Evolutionary conservation across 2,329 filamentous ascomycete species (phyloP).

Genomic region (Monilinia fructicola): DNA sequence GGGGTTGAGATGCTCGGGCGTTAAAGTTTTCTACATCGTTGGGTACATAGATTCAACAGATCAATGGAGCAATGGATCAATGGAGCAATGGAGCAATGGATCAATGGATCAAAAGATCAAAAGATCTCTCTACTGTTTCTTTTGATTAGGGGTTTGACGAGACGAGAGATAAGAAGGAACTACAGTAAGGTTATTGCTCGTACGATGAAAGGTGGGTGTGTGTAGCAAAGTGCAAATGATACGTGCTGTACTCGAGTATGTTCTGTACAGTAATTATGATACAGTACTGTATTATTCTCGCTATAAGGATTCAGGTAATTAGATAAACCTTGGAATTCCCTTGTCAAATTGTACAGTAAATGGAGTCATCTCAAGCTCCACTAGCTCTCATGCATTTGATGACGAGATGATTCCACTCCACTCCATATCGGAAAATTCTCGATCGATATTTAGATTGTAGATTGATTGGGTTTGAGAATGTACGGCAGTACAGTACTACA

Average conservation of each 20-base stretch:
- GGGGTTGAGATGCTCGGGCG: background rate
- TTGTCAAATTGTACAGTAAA: background rate
- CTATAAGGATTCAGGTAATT: background rate
- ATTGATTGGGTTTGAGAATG: too few relatives aligned
- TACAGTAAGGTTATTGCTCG: too few relatives aligned
- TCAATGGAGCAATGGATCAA: too few relatives aligned
- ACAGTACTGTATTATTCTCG: conserved; percentile 3
- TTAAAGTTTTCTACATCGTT: background rate
- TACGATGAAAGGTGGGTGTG: conserved; percentile 11
- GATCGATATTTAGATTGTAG: background rate
- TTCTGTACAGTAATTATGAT: too few relatives aligned
- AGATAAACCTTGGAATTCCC: background rate
- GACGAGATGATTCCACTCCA: conserved; percentile 11
- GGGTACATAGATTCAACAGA: background rate
- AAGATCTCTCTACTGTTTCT: background rate
- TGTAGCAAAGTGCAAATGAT: conserved; percentile 5
- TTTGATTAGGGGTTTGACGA: background rate
- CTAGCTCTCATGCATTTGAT: conserved; percentile 8
- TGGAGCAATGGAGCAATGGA: too few relatives aligned
- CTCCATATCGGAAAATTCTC: background rate
- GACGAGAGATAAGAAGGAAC: background rate
- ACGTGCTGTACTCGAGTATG: background rate
- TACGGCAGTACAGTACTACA: too few relatives aligned
- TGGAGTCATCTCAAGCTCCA: conserved; percentile 1
- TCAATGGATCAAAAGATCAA: too few relatives aligned